A percentile compares a stretch with the other conserved stretches of the same genome.
phyloP scores from a whole-genome alignment of 306 rosid species.

The Erythrophleum fordii region DNA sequence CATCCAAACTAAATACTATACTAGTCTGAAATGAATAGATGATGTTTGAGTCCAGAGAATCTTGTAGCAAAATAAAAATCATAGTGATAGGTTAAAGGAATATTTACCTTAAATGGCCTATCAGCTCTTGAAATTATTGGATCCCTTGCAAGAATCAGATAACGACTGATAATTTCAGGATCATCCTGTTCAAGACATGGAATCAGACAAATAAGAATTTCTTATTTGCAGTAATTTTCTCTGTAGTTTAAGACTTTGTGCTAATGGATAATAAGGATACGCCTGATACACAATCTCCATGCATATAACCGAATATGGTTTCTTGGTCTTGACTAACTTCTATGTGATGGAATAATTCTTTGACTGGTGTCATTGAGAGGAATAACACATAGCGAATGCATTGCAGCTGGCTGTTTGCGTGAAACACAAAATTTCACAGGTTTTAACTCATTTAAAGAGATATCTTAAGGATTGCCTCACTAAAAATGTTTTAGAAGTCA shows the following conservation, averaged over 20 bases:
- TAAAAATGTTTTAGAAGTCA: background rate
- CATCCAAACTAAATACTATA: constrained; percentile 57
- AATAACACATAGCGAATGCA: constrained; percentile 18
- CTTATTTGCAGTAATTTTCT: constrained; percentile 17
- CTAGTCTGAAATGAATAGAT: constrained; percentile 50
- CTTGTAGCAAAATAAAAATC: constrained; percentile 20
- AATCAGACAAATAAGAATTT: constrained; percentile 24
- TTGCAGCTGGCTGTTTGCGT: constrained; percentile 28
- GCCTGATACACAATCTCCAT: background rate
- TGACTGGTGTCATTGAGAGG: constrained; percentile 10
- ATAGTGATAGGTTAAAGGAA: constrained; percentile 2
- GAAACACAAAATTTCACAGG: background rate
- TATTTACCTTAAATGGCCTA: constrained; percentile 53
- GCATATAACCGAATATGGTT: background rate
- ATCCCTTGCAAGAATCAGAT: constrained; percentile 71
- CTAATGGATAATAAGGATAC: constrained; percentile 20
- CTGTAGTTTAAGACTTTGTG: constrained; percentile 2
- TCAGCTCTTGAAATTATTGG: constrained; percentile 63
- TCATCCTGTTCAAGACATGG: constrained; percentile 55
- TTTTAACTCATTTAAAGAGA: background rate
- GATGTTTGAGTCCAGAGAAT: constrained; percentile 1
- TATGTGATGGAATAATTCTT: background rate
- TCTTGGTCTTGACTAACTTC: background rate
- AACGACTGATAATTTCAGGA: constrained; percentile 54
- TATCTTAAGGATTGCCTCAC: background rate